Evolutionary conservation across 305 asterid genomes (phyloP), one percentile per base, ranked within the genome.

Genomic region (Petunia hybrid): DNA sequence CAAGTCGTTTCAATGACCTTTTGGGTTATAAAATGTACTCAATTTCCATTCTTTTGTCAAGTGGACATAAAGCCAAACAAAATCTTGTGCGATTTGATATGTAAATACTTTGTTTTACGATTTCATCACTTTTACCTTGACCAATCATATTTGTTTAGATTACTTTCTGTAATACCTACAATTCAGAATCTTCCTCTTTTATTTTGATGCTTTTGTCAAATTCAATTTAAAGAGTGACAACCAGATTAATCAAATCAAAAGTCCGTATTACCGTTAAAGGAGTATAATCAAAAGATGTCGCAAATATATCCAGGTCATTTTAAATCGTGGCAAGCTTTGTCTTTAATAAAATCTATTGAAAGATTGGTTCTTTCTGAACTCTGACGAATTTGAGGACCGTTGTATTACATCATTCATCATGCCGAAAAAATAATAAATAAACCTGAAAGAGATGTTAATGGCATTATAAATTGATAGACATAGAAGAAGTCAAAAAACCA

Each of bases 251-350:
- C 36, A 74, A 74, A 74, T 74, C 65, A 74, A 39, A 74, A 53
- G 79, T 4, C 65, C 45, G 53, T n/a, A 74, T 13, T 74, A 74
- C 48, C 65, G 65, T 74, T 73, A 74, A 53, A 74, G 51, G 53
- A 38, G n/a, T 74, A 53, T 53, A 53, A 38, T 14, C 38, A 74
- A 74, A 74, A n/a, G 51, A 74, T 51, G 63, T 14, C 79, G 36
- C 14, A 73, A 53, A 73, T 53, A 4, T 53, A 12, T 13, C 36
- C 13, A 36, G 14, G 51, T 51, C 40, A 35, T 36, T 51, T 73
- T 73, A 53, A 73, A 36, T 73, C 8, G 5, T 13, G 12, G 46
- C 46, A 12, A 53, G 36, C 14, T 73, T 51, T 73, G 38, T 36
- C 78, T 14, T 74, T 38, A 53, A 53, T 38, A 13, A 53, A 73